Evolutionary conservation across 306 rosid genomes (phyloP).

Genomic region (Vigna mungo): DNA sequence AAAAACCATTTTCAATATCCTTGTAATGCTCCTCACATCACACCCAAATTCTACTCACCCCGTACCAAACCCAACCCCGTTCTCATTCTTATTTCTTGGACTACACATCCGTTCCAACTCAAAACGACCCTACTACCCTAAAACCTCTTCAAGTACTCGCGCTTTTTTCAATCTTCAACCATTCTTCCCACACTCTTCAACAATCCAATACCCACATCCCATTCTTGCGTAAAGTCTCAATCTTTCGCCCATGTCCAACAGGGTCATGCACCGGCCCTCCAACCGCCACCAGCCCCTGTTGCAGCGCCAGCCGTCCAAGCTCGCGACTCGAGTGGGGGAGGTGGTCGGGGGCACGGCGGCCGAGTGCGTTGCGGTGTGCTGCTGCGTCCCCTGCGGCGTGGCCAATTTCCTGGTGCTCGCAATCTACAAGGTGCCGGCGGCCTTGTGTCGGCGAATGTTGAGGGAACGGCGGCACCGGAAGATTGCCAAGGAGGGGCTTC

Average conservation of each 20-base stretch:
- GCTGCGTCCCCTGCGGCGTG: slow-evolving; percentile 77
- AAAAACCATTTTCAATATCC: not conserved
- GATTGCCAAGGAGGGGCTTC: slow-evolving; percentile 44
- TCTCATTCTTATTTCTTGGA: not conserved
- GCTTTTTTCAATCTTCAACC: not conserved
- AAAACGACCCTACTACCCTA: not conserved
- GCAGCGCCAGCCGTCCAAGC: slow-evolving; percentile 18
- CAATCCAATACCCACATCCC: not conserved
- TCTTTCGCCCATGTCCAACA: slow-evolving; percentile 45
- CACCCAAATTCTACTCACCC: slow-evolving; percentile 28
- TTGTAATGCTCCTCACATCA: slow-evolving; percentile 39
- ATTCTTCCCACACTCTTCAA: not conserved
- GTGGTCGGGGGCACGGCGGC: slow-evolving; percentile 81
- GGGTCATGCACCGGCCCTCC: slow-evolving; percentile 48
- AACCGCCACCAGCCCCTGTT: slow-evolving; percentile 55
- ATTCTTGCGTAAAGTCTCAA: not conserved
- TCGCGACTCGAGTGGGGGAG: slow-evolving; percentile 56
- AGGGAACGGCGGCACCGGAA: slow-evolving; percentile 43
- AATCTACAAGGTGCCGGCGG: slow-evolving; percentile 79
- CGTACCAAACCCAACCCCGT: not conserved
- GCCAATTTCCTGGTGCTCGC: slow-evolving; percentile 62
- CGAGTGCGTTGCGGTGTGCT: slow-evolving; percentile 84
- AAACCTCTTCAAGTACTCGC: too few relatives aligned
- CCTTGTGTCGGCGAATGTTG: slow-evolving; percentile 65
- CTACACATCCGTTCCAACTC: not conserved